Base-by-base conservation (phyloP, 31 red algal genomes). In the Endocladia muricata region DNA sequence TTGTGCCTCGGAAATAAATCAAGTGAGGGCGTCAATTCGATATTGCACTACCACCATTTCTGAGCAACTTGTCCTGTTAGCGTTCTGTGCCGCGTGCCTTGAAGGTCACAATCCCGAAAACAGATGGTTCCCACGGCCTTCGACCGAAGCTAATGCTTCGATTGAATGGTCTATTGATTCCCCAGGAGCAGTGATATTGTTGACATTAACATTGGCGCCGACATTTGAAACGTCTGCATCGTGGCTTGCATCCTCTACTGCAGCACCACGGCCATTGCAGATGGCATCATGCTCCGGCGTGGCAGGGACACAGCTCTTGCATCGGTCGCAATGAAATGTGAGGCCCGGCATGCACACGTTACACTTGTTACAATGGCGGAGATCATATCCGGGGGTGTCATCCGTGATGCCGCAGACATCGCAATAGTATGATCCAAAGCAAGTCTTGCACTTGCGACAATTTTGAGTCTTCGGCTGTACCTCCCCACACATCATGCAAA, bases 311-410 rank as follows among this genome's bases (percentile, higher is more conserved):
- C 89, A 92, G 41, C 80, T 88, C 72, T 97, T 93, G 58, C 95
- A 98, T 38, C 74, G 82, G 70, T 89, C 78, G 61, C 95, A 98
- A 48, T 98, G 95, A 74, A 94, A 98, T 26, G 88, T 98, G 42
- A 91, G 35, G 1, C 73, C 86, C 2, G 93, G 83, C 69, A 92
- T 84, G 39, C 96, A 98, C 4, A 98, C 85, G 73, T 88, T 85
- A 48, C 96, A 98, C 60, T 94, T 82, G 41, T 79, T 70, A 43
- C 96, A 98, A 61, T 98, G 96, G 48, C 90, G 84, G 34, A 98
- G 68, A 34, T 88, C 76, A 58, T 88, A 83, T 41, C 73, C 70
- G 0, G 81, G 81, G 37, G 85, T 82, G 47, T 98, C 85, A 67
- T 98, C 95, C 34, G 88, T 94, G 11, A 98, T 79, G 31, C 88